Conservation (phyloP, 352 stramenopile genomes). For the Globisporangium abappressorium region DNA sequence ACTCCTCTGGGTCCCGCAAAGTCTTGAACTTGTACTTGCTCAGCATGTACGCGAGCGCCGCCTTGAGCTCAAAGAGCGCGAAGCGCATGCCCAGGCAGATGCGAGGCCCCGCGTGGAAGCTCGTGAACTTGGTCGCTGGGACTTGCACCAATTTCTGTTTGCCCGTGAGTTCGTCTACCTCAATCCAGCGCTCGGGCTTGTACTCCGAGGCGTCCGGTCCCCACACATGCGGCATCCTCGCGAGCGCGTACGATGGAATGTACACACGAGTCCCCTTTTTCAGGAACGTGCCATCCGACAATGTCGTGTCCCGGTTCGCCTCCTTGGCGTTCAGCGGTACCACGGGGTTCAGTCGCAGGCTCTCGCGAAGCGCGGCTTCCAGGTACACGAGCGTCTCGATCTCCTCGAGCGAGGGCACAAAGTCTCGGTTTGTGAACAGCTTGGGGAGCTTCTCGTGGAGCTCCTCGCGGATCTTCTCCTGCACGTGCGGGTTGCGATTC, state of each 20-base stretch:
- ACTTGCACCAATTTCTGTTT: constrained; percentile 17
- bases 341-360: constrained; percentile 59
- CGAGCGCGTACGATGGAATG: constrained; percentile 55
- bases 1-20: constrained; percentile 35
- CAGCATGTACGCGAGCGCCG: constrained; percentile 22
- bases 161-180: constrained; percentile 29
- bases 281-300: constrained; percentile 57
- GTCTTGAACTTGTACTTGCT: constrained; percentile 47
- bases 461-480: constrained; percentile 28
- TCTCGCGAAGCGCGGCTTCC: constrained; percentile 59
- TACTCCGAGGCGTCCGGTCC: constrained; percentile 44
- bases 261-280: constrained; percentile 46
- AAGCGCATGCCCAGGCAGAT: constrained; percentile 45
- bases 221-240: constrained; percentile 41
- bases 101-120: constrained; percentile 39
- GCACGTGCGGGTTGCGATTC: constrained; percentile 31
- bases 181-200: constrained; percentile 52
- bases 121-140: constrained; percentile 26
- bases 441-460: constrained; percentile 19
- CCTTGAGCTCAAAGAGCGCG: constrained; percentile 57
- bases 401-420: constrained; percentile 22
- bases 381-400: constrained; percentile 52
- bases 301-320: constrained; percentile 47
- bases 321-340: constrained; percentile 56
- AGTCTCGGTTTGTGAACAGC: background rate